These are phyloP conservation scores for Brassica cretica DNA, from an alignment of 345 rosid species.

Conservation along the genomic window DNA sequence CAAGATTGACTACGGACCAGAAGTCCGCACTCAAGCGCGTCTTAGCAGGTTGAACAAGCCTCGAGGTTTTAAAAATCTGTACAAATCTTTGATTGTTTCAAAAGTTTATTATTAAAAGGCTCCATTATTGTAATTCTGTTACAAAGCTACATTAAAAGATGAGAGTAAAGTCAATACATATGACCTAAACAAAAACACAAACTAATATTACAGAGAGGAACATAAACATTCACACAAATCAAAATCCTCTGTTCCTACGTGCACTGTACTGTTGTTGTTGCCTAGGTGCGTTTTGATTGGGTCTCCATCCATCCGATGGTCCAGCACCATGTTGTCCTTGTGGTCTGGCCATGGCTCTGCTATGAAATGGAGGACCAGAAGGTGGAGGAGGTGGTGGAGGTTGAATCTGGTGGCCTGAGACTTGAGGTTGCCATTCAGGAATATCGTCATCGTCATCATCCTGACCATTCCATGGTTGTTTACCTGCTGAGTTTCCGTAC, in stretches of 20 bases:
- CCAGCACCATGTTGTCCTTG: not conserved
- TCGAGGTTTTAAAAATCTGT: slow-evolving; percentile 4
- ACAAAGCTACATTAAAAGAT: not conserved
- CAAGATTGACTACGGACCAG: slow-evolving; percentile 65
- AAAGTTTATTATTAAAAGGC: slow-evolving; percentile 13
- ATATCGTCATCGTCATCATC: slow-evolving; percentile 76
- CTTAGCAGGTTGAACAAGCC: slow-evolving; percentile 48
- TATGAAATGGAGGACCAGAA: slow-evolving; percentile 9
- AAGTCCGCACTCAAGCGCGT: slow-evolving; percentile 70
- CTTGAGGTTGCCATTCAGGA: slow-evolving; percentile 91
- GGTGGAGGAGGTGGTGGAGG: slow-evolving; percentile 18
- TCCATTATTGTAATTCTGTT: not conserved
- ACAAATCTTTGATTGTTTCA: slow-evolving; percentile 23
- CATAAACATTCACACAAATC: slow-evolving; percentile 24
- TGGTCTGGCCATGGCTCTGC: slow-evolving; percentile 24
- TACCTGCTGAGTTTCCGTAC: slow-evolving; percentile 68
- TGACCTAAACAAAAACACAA: not conserved
- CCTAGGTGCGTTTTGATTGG: slow-evolving; percentile 18
- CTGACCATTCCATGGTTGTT: slow-evolving; percentile 50
- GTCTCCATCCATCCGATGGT: slow-evolving; percentile 44
- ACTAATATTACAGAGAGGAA: slow-evolving; percentile 21
- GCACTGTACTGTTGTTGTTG: slow-evolving; percentile 30
- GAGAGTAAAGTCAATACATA: not conserved
- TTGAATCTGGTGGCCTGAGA: slow-evolving; percentile 21
- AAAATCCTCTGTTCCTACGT: slow-evolving; percentile 56